Percentiles rank a stretch among this genome's conserved stretches.
phyloP scores from a whole-genome alignment of 1,284 basidiomycete genomes.

The Testicularia cyperi region DNA sequence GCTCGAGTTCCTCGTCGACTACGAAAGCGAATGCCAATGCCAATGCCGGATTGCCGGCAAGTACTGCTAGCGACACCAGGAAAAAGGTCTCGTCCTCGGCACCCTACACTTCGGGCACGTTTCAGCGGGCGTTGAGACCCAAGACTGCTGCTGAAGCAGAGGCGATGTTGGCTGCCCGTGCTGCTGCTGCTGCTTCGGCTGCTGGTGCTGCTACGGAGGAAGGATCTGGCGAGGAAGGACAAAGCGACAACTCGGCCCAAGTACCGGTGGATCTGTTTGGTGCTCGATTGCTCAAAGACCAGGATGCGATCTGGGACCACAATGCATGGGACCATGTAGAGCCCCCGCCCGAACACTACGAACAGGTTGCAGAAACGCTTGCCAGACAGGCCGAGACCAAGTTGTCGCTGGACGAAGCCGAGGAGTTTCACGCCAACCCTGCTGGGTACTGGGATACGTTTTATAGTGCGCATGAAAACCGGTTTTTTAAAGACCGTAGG shows the following conservation, averaged over 20 bases:
- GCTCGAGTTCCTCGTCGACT: too few species aligned
- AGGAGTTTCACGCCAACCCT: slow-evolving; percentile 38
- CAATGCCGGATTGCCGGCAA: background rate
- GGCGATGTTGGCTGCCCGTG: slow-evolving; percentile 14
- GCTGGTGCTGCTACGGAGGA: too few species aligned
- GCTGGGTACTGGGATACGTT: slow-evolving; percentile 55
- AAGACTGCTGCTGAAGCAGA: slow-evolving; percentile 38
- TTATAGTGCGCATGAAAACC: slow-evolving; percentile 52
- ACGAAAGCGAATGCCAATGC: background rate
- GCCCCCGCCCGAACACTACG: slow-evolving; percentile 43
- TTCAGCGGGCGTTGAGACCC: slow-evolving; percentile 12
- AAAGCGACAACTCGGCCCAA: too few species aligned
- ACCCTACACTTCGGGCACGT: background rate
- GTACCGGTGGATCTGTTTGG: slow-evolving; percentile 32
- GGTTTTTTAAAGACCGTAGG: slow-evolving; percentile 58
- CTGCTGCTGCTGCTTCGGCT: slow-evolving; percentile 1
- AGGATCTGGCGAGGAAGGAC: too few species aligned
- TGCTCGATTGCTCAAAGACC: slow-evolving; percentile 33
- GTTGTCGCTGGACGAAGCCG: slow-evolving; percentile 39
- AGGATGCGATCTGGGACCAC: slow-evolving; percentile 43
- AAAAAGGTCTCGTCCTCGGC: slow-evolving; percentile 25
- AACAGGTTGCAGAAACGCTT: slow-evolving; percentile 27
- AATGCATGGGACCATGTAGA: slow-evolving; percentile 58
- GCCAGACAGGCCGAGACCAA: slow-evolving; percentile 43
- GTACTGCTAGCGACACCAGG: too few species aligned